Evolutionary conservation across 1,284 basidiomycete species (phyloP), one percentile per base, ranked within the genome.

Genomic region (Ceratobasidium sp.): DNA sequence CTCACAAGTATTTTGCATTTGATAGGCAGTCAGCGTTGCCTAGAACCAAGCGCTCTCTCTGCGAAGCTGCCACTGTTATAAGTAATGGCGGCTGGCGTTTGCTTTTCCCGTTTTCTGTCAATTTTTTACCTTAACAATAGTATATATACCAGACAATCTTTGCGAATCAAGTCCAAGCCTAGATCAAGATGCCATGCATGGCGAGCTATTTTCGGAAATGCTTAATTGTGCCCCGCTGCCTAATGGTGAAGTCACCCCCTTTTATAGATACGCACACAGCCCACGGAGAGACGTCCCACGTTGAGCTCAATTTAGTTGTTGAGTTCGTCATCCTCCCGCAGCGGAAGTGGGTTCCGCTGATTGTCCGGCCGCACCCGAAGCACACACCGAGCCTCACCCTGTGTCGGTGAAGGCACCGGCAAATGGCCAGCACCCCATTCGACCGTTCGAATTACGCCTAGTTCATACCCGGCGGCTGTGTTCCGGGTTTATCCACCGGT

Each of bases 61-160:
- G 16, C 11, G 37, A 41, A n/a, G n/a, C n/a, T n/a, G n/a, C n/a
- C n/a, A n/a, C n/a, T n/a, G n/a, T n/a, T n/a, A n/a, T n/a, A n/a
- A n/a, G n/a, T n/a, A n/a, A n/a, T n/a, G n/a, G n/a, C n/a, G n/a
- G n/a, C n/a, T n/a, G n/a, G n/a, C n/a, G n/a, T n/a, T n/a, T n/a
- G n/a, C n/a, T n/a, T 62, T 43, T 54, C n/a, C 39, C 41, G 16
- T 49, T 65, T 41, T 49, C 63, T 51, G 29, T 31, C 51, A 51
- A n/a, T 22, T 49, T 49, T 65, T 65, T n/a, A 34, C 37, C 51
- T 68, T 54, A 22, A 68, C 65, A 68, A 54, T 68, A 68, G 49
- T 68, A 68, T 56, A 53, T 27, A 51, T 64, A 27, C 14, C 48
- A n/a, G n/a, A n/a, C n/a, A n/a, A n/a, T n/a, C n/a, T n/a, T n/a